Conservation (phyloP, 129 eudicot genomes). For the Solidago caesia region DNA sequence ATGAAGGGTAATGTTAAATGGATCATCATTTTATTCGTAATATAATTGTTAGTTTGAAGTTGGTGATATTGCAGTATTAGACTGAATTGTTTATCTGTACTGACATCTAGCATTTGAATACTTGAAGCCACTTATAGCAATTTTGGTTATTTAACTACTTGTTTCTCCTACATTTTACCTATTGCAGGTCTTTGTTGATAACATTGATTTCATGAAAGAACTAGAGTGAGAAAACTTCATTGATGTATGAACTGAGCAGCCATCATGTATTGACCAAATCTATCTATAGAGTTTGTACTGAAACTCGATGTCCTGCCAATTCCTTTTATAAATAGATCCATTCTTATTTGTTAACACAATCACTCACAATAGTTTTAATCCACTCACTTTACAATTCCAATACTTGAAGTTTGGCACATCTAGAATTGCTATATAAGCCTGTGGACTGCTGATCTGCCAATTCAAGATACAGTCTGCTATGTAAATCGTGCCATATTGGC, state of each 20-base stretch:
- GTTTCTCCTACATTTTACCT: background rate
- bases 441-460: too few relatives aligned
- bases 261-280: background rate
- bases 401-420: background rate
- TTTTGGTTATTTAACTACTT: background rate
- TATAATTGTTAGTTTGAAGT: too few relatives aligned
- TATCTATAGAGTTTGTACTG: slow-evolving; percentile 15
- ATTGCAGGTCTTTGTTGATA: slow-evolving; percentile 65
- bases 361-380: slow-evolving; percentile 9
- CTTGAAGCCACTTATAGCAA: background rate
- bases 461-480: background rate
- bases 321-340: background rate
- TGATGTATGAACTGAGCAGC: background rate
- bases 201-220: slow-evolving; percentile 58
- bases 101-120: too few relatives aligned
- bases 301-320: background rate
- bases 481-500: slow-evolving; percentile 41
- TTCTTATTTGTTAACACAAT: slow-evolving; percentile 20
- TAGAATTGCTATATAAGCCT: background rate
- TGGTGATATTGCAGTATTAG: too few relatives aligned
- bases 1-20: too few relatives aligned
- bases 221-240: slow-evolving; percentile 7
- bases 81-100: too few relatives aligned
- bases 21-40: too few relatives aligned
- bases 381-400: slow-evolving; percentile 25